These are phyloP conservation scores for Grosmannia penicillata DNA, from an alignment of 2,329 filamentous ascomycete species.

Conservation along the genomic window DNA sequence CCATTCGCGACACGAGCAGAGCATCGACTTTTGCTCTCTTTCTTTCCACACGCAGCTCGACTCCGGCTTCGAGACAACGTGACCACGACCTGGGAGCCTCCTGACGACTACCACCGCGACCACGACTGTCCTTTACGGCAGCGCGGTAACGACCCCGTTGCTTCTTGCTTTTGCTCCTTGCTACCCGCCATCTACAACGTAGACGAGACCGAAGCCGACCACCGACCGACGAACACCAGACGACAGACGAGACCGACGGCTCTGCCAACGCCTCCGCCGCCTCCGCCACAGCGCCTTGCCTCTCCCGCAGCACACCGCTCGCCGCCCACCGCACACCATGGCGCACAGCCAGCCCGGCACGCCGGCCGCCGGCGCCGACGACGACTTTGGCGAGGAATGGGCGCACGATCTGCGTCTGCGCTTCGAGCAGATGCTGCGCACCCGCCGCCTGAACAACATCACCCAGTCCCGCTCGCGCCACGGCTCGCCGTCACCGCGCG, in stretches of 20 bases:
- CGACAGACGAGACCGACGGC: neutral
- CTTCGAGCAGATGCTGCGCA: slow-evolving; percentile 77
- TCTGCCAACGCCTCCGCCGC: slow-evolving; percentile 2
- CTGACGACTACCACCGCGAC: neutral
- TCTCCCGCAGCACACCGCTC: neutral
- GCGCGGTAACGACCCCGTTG: too few relatives aligned
- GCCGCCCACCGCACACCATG: slow-evolving; percentile 14
- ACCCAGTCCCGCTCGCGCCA: slow-evolving; percentile 47
- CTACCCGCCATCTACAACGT: too few relatives aligned
- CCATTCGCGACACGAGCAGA: too few relatives aligned
- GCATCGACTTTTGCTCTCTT: neutral
- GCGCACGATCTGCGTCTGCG: slow-evolving; percentile 66
- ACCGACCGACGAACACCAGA: neutral
- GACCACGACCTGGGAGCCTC: too few relatives aligned
- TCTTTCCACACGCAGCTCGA: neutral
- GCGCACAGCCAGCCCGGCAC: slow-evolving; percentile 13
- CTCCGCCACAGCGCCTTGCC: slow-evolving; percentile 4
- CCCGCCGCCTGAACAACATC: slow-evolving; percentile 74
- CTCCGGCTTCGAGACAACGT: neutral
- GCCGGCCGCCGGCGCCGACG: slow-evolving; percentile 13
- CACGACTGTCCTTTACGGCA: neutral
- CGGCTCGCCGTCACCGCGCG: slow-evolving; percentile 39
- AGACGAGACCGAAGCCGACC: too few relatives aligned
- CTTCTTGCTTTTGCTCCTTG: too few relatives aligned
- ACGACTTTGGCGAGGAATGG: slow-evolving; percentile 53